Evolutionary conservation across 2,329 filamentous ascomycete species (phyloP).

Genomic region (Tolypocladium pustulatum): DNA sequence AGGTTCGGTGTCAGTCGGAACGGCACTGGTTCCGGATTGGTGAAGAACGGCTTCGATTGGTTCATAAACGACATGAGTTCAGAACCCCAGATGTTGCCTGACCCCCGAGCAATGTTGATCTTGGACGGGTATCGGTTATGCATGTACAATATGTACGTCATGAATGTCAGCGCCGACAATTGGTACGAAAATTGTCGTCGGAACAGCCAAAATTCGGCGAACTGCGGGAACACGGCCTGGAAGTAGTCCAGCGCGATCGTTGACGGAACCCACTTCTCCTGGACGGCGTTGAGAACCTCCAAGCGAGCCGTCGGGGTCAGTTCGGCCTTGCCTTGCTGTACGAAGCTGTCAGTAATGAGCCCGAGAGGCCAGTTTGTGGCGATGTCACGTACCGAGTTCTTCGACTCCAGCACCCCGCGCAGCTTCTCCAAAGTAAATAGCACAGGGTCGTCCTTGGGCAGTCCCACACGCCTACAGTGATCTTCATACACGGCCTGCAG

Average conservation of each 20-base stretch:
- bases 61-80: constrained; percentile 90
- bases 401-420: constrained; percentile 61
- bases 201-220: constrained; percentile 97
- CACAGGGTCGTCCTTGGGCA: constrained; percentile 91
- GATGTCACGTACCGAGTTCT: constrained; percentile 40
- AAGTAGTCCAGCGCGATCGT: constrained; percentile 82
- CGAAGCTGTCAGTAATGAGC: constrained; percentile 4
- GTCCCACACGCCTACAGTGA: constrained; percentile 75
- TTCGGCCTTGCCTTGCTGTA: constrained; percentile 52
- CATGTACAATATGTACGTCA: constrained; percentile 98
- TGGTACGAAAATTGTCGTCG: constrained; percentile 94
- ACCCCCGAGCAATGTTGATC: constrained; percentile 77
- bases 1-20: constrained; percentile 96
- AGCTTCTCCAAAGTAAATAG: constrained; percentile 94
- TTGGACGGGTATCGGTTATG: constrained; percentile 93
- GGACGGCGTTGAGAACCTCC: constrained; percentile 90
- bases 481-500: constrained; percentile 95
- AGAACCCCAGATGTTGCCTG: constrained; percentile 91
- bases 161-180: constrained; percentile 87
- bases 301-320: constrained; percentile 63
- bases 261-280: constrained; percentile 83
- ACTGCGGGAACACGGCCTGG: constrained; percentile 76
- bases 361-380: background rate
- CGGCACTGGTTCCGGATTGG: constrained; percentile 89
- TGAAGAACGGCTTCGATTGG: constrained; percentile 74